Conservation (phyloP, 2,329 filamentous ascomycete genomes). For the Helotiales sp. region DNA sequence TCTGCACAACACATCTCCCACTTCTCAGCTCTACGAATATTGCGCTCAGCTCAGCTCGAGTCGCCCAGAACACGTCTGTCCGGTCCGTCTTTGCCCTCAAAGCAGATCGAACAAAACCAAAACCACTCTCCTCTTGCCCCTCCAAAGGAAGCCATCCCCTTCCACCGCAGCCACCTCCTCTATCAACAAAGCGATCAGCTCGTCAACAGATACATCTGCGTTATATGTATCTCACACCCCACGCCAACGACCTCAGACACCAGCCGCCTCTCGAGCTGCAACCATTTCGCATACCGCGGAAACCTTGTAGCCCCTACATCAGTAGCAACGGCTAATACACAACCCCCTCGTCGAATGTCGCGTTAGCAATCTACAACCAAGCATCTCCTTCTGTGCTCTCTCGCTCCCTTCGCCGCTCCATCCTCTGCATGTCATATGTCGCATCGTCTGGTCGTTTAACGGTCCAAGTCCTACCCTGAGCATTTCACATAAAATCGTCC, state of each 20-base stretch:
- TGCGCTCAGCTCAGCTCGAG: slow-evolving; percentile 3
- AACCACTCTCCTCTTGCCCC: background rate
- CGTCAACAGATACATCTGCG: slow-evolving; percentile 44
- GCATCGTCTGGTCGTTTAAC: slow-evolving; percentile 40
- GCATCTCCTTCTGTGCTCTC: slow-evolving; percentile 56
- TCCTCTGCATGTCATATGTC: slow-evolving; percentile 49
- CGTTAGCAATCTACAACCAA: slow-evolving; percentile 55
- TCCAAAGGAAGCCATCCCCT: slow-evolving; percentile 30
- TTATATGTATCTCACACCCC: slow-evolving; percentile 52
- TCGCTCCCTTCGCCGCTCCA: slow-evolving; percentile 44
- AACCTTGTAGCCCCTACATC: slow-evolving; percentile 88
- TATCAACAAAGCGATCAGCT: slow-evolving; percentile 41
- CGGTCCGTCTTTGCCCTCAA: background rate
- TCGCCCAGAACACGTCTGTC: slow-evolving; percentile 11
- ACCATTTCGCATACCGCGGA: slow-evolving; percentile 94
- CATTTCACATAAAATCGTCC: slow-evolving; percentile 24
- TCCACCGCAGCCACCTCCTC: slow-evolving; percentile 33
- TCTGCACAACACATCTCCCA: slow-evolving; percentile 1
- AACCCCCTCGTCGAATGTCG: slow-evolving; percentile 40
- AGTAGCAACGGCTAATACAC: slow-evolving; percentile 86
- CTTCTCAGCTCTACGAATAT: background rate
- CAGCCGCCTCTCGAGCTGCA: slow-evolving; percentile 93
- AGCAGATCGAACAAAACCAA: slow-evolving; percentile 6
- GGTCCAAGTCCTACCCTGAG: slow-evolving; percentile 30
- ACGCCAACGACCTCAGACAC: slow-evolving; percentile 90